Base-by-base conservation (phyloP, 176 grass and related monocot genomes). In the Cenchrus purpureus region DNA sequence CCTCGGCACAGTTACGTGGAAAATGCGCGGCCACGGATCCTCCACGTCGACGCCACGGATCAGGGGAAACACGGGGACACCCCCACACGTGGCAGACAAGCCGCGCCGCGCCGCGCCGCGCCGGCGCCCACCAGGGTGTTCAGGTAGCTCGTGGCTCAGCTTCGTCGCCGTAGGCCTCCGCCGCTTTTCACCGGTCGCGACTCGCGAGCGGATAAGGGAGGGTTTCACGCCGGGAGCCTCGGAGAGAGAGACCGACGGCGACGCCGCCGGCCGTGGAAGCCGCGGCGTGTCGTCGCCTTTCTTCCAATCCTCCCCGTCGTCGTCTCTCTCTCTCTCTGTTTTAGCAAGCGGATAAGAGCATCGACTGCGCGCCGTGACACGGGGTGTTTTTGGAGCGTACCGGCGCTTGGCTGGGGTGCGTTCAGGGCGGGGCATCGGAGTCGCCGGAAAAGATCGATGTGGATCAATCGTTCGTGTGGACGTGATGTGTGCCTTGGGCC, bases 71-170 rank as follows among this genome's bases (percentile, higher is more conserved):
- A 12, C 1, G 56, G 50, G 5, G 37, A 0, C 48, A 5, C 45
- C 40, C 12, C 17, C 4, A 78, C 37, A 76, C 75, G 74, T 72
- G 74, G 74, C 86, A 0, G 20, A 19, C 82, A 37, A 9, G 8
- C 12, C 13, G 34, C 1, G 12, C 9, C 16, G 19, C 22, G 22
- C 22, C 22, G 22, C 22, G 22, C 22, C 22, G 37, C 37, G 37
- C 19, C 19, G 15, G 19, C 56, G 56, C 20, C 56, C 63, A 77
- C 37, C 37, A 40, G 37, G 54, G 53, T 85, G 82, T 4, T 29
- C 11, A 17, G 55, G 72, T 7, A 82, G 37, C 83, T 82, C 45
- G 83, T 86, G 88, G 88, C 73, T 82, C 71, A 65, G 88, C 17
- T 20, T 73, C 49, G 12, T 1, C 22, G 22, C 22, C 22, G 22